Percentiles rank a stretch among this genome's conserved stretches.
Evolutionary conservation across 1,284 basidiomycete species (phyloP).

Genomic region (Ganoderma lingzhi): DNA sequence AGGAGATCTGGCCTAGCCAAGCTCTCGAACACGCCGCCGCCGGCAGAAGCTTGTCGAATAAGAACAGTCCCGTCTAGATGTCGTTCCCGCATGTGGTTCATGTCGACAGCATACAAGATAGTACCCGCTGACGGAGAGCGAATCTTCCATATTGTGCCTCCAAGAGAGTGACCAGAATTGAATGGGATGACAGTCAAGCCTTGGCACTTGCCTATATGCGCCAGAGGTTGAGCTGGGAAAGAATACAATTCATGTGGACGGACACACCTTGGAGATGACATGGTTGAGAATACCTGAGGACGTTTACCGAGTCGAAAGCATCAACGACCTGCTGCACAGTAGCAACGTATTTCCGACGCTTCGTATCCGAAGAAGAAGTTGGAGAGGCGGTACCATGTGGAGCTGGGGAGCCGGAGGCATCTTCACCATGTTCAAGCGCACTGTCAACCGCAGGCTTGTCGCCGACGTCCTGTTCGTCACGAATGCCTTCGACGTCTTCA

Average conservation of each 20-base stretch:
- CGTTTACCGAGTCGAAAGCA: slow-evolving; percentile 92
- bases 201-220: slow-evolving; percentile 79
- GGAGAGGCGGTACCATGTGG: slow-evolving; percentile 9
- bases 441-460: slow-evolving; percentile 18
- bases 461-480: slow-evolving; percentile 76
- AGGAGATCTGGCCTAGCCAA: slow-evolving; percentile 90
- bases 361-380: slow-evolving; percentile 13
- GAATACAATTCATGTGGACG: not conserved
- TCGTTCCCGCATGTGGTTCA: slow-evolving; percentile 97
- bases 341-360: slow-evolving; percentile 70
- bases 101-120: slow-evolving; percentile 93
- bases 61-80: slow-evolving; percentile 96
- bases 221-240: not conserved
- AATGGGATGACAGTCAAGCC: slow-evolving; percentile 96
- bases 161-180: slow-evolving; percentile 94
- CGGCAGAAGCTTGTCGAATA: slow-evolving; percentile 63
- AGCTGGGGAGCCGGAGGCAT: slow-evolving; percentile 9
- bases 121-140: slow-evolving; percentile 97
- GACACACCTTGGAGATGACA: slow-evolving; percentile 89
- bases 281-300: slow-evolving; percentile 94
- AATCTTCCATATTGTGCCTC: slow-evolving; percentile 98
- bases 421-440: not conserved
- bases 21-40: slow-evolving; percentile 85
- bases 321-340: slow-evolving; percentile 90
- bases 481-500: slow-evolving; percentile 83